A percentile compares a stretch with the other conserved stretches of the same genome.
These are phyloP conservation scores for Mucor piriformis DNA, from an alignment of 371 early-diverging fungal species.

Conservation along the genomic window DNA sequence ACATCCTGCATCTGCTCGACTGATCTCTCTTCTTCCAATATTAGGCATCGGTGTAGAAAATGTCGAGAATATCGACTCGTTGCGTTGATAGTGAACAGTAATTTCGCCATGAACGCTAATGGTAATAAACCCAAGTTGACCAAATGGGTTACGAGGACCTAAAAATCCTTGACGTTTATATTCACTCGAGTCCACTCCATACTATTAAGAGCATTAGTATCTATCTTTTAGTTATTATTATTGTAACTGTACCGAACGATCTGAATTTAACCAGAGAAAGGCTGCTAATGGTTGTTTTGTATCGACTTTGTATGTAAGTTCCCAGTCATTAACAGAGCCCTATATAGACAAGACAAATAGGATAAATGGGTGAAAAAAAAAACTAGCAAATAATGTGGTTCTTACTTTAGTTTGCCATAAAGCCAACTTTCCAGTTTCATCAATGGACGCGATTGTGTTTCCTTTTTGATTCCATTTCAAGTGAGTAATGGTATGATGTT, in stretches of 20 bases:
- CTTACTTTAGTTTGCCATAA: conserved; percentile 48
- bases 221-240: too few species aligned
- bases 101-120: conserved; percentile 49
- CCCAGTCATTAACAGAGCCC: conserved; percentile 42
- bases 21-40: conserved; percentile 28
- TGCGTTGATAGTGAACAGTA: conserved; percentile 49
- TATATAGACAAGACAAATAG: conserved; percentile 6
- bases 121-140: conserved; percentile 42
- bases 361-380: not conserved
- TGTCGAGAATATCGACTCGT: conserved; percentile 38
- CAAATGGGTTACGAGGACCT: conserved; percentile 51
- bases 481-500: conserved; percentile 45
- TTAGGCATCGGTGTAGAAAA: conserved; percentile 42
- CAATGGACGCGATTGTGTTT: conserved; percentile 42
- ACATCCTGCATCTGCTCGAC: conserved; percentile 37
- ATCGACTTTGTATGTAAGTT: conserved; percentile 28
- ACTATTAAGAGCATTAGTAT: conserved; percentile 6
- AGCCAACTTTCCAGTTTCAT: conserved; percentile 49
- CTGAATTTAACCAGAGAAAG: conserved; percentile 46
- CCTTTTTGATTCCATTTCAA: conserved; percentile 51
- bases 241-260: conserved; percentile 33
- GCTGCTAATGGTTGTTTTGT: conserved; percentile 50
- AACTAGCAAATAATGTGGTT: not conserved
- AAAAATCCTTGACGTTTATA: conserved; percentile 15
- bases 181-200: conserved; percentile 7